These are phyloP conservation scores for Nigrospora oryzae DNA, from an alignment of 2,329 filamentous ascomycete species.

Conservation along the genomic window DNA sequence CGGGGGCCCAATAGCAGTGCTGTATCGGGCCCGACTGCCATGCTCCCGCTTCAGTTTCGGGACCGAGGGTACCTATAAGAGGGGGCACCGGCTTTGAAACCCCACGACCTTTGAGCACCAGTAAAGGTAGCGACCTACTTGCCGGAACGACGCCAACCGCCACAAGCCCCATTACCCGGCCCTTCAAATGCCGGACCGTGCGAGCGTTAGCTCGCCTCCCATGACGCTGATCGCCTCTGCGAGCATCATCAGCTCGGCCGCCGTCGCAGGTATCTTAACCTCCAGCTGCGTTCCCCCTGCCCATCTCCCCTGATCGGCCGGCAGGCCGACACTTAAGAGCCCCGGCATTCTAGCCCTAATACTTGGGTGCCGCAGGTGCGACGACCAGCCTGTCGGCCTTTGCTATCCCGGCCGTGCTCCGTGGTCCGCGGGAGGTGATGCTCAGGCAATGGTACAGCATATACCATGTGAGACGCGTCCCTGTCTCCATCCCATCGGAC, in stretches of 20 bases:
- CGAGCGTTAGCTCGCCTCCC: not conserved
- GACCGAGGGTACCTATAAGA: too few relatives aligned
- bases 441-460: conserved; percentile 12
- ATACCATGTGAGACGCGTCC: conserved; percentile 1
- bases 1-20: too few relatives aligned
- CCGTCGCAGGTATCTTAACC: conserved; percentile 1
- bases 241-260: conserved; percentile 4
- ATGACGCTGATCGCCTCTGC: conserved; percentile 4
- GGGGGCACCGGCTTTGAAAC: too few relatives aligned
- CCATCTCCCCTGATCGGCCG: not conserved
- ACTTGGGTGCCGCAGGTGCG: conserved; percentile 5
- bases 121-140: too few relatives aligned
- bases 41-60: too few relatives aligned
- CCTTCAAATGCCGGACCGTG: too few relatives aligned
- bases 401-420: conserved; percentile 10
- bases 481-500: too few relatives aligned
- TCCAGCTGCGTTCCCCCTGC: not conserved
- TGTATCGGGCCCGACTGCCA: too few relatives aligned
- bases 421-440: conserved; percentile 10
- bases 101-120: too few relatives aligned
- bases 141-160: too few relatives aligned
- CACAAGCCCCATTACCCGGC: too few relatives aligned
- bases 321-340: not conserved
- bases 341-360: not conserved
- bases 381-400: conserved; percentile 8